Evolutionary conservation across 1,284 basidiomycete genomes (phyloP), one percentile per base, ranked within the genome.

Genomic region (Ustilago loliicola): DNA sequence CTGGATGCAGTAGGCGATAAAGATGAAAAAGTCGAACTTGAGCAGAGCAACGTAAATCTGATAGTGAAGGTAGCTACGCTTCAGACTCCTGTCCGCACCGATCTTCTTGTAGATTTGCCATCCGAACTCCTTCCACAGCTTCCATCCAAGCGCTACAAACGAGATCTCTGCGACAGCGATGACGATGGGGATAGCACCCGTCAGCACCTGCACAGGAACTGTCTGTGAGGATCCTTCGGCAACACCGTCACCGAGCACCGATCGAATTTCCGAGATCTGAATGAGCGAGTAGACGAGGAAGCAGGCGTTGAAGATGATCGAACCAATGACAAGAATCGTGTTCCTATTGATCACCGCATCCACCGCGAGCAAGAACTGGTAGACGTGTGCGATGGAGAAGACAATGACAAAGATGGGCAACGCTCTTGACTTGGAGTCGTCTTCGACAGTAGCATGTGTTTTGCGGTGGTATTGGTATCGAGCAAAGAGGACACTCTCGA

Each of bases 31-130:
- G 62, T 82, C 81, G 52, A 80, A 81, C 60, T 83, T 83, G 61
- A 83, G 71, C 47, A 83, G 66, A 29, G 73, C 79, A 15, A 83
- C 79, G 63, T 73, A 83, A 62, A 83, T 65, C 52, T 82, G 77
- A 50, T 82, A 83, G 61, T 82, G 78, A 4, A 82, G 63, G 47
- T 79, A 79, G 50, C 70, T 60, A 2, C 69, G 58, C 42, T 81
- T 80, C 27, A 83, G 68, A n/a, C 67, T 74, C 15, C 80, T 38
- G 56, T 82, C 80, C 11, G 81, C 81, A 27, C 81, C 80, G 34
- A 82, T 82, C 66, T 69, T 70, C 58, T 80, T 80, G 75, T 83
- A 83, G 45, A 83, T 80, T 47, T 81, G 74, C 80, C 81, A 82
- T 34, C 81, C 81, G 29, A 82, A 83, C 54, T 82, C 81, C 60